Evolutionary conservation across 75 land plant genomes (phyloP).

Genomic region (Cupressus sempervirens): DNA sequence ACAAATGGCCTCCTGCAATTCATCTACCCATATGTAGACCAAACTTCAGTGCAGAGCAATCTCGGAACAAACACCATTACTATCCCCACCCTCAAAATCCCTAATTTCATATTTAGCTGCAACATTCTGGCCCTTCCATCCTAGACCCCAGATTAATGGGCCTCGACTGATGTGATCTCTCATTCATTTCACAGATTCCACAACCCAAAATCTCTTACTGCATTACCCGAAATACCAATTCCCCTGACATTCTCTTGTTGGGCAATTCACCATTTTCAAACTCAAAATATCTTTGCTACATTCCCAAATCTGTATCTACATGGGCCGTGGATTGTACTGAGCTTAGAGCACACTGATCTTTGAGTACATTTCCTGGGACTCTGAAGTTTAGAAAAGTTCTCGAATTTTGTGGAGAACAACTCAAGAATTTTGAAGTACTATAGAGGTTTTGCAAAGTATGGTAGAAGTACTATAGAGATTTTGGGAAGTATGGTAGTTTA

Average conservation of each 20-base stretch:
- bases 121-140: slow-evolving; percentile 1
- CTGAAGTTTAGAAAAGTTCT: no score
- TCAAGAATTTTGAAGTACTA: no score
- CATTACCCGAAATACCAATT: slow-evolving; percentile 26
- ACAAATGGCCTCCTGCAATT: neutral
- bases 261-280: slow-evolving; percentile 33
- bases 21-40: neutral
- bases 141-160: slow-evolving; percentile 58
- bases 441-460: no score
- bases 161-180: slow-evolving; percentile 51
- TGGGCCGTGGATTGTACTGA: no score
- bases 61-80: neutral
- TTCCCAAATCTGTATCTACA: no score
- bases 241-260: slow-evolving; percentile 49
- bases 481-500: no score
- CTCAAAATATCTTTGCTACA: slow-evolving; percentile 40
- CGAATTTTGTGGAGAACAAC: no score
- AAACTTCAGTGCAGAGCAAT: neutral
- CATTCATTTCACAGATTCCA: slow-evolving; percentile 50
- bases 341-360: no score
- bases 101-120: slow-evolving; percentile 35
- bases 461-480: no score
- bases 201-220: slow-evolving; percentile 66
- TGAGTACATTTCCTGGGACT: no score
- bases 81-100: neutral